Evolutionary conservation across 164 flowering plant genomes (phyloP), one percentile per base, ranked within the genome.

Genomic region (Vitis riparia): DNA sequence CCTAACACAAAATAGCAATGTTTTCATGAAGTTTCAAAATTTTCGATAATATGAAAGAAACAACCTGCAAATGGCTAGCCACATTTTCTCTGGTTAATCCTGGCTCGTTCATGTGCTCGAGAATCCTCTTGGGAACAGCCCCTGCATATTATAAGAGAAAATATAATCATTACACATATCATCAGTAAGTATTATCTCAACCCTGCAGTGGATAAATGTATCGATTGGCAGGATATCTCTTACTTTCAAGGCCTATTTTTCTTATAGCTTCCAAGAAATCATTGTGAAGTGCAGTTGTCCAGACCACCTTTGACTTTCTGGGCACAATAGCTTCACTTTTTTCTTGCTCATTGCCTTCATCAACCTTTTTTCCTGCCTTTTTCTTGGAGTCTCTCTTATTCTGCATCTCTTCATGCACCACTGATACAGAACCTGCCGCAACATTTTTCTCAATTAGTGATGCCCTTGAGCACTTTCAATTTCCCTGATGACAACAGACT

Each of bases 51-150:
- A 37, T 59, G 14, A 37, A 19, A 19, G 23, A 19, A 19, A 19
- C 23, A 19, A 71, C 73, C 68, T 71, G 73, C 37, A 71, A 55
- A 63, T 71, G 73, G 17, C 73, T 71, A 3, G 73, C 73, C 1
- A 71, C 61, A 56, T 71, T 63, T 32, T 27, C 60, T 55, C 73
- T 70, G 1, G 66, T 70, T 16, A 70, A 51, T 7, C 67, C 66
- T 9, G 60, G 62, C 29, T 63, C 68, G 50, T 47, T 52, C 68
- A 71, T 71, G 66, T 55, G 23, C 32, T 71, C 73, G 3, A 70
- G 73, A 10, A 70, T 70, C 27, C 16, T 70, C 47, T 55, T 70
- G 13, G 73, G 73, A 12, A 70, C 73, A 62, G 73, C 67, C 16
- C 19, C 73, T 70, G 50, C n/a, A 53, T 9, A 19, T 27, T 12